Percentiles rank a stretch among this genome's conserved stretches.
These are phyloP conservation scores for Sutorius eximius DNA, from an alignment of 1,284 basidiomycete genomes.

Conservation along the genomic window DNA sequence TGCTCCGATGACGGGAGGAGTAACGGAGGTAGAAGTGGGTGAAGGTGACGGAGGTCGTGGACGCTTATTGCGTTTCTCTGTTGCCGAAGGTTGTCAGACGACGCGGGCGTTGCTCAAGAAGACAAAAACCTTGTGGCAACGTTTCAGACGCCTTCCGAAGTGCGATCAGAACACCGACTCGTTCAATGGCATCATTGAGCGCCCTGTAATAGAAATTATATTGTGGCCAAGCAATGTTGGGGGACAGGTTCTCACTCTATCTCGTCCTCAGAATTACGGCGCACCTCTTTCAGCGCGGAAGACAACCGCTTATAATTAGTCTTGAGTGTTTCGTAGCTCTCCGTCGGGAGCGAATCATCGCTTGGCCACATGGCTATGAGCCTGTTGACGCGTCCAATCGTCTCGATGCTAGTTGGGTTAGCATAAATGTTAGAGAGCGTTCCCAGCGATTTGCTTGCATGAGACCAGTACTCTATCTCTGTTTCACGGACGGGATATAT, in stretches of 20 bases:
- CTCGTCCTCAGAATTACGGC: conserved; percentile 59
- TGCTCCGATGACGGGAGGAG: conserved; percentile 37
- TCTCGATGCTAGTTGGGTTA: conserved; percentile 51
- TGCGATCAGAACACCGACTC: conserved; percentile 64
- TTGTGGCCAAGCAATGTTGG: conserved; percentile 9
- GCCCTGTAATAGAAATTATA: conserved; percentile 45
- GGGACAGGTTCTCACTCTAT: conserved; percentile 47
- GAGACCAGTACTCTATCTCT: conserved; percentile 74
- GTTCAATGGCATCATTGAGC: conserved; percentile 70
- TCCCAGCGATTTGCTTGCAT: conserved; percentile 56
- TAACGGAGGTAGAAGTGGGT: conserved; percentile 42
- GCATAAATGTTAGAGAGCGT: conserved; percentile 54
- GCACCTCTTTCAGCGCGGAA: conserved; percentile 62
- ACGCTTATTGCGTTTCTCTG: conserved; percentile 75
- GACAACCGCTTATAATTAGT: conserved; percentile 60
- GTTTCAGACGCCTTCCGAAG: conserved; percentile 68
- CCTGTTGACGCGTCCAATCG: conserved; percentile 68
- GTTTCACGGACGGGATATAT: conserved; percentile 12
- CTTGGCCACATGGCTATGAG: conserved; percentile 67
- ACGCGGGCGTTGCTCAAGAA: background rate
- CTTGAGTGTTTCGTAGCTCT: conserved; percentile 65
- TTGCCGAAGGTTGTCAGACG: conserved; percentile 1
- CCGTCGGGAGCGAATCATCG: conserved; percentile 65
- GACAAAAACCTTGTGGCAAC: conserved; percentile 49
- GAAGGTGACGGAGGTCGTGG: conserved; percentile 68